A percentile compares a stretch with the other conserved stretches of the same genome.
Evolutionary conservation across 2,329 filamentous ascomycete genomes (phyloP).

Genomic region (Periconia macrospinosa): DNA sequence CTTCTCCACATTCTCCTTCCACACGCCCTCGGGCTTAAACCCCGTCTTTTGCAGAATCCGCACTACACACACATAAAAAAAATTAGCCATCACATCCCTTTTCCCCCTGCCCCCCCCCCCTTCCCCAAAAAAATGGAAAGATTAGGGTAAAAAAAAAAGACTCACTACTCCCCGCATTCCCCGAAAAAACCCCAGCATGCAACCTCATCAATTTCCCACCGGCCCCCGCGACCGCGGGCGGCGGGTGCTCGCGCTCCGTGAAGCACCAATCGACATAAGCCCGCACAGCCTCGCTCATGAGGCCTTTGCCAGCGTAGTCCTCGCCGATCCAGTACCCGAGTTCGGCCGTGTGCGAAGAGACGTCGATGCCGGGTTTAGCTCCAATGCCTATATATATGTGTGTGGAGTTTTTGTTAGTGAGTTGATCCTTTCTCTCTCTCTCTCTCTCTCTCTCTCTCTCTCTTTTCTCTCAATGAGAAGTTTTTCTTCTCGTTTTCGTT

Average conservation of each 20-base stretch:
- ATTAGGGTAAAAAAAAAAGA: background rate
- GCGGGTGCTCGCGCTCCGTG: conserved; percentile 4
- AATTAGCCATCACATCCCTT: background rate
- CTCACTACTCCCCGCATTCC: conserved; percentile 38
- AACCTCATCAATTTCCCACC: conserved; percentile 31
- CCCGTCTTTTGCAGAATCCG: conserved; percentile 43
- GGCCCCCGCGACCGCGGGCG: background rate
- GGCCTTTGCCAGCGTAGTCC: conserved; percentile 37
- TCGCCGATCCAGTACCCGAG: conserved; percentile 49
- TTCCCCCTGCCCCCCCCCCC: background rate
- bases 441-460: no score
- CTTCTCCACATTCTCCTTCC: conserved; percentile 40
- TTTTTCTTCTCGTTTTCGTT: no score
- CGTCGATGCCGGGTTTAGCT: conserved; percentile 38
- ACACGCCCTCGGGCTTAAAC: conserved; percentile 40
- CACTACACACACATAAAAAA: background rate
- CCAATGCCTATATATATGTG: conserved; percentile 32
- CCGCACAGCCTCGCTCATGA: conserved; percentile 35
- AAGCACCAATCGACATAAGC: conserved; percentile 43
- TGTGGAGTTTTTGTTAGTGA: no score
- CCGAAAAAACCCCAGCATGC: conserved; percentile 29
- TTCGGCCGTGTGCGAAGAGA: conserved; percentile 41
- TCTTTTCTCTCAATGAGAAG: no score
- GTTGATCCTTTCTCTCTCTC: no score
- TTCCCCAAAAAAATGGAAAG: background rate